Evolutionary conservation across 805 yeast genomes (phyloP), one percentile per base, ranked within the genome.

Genomic region (Priceomyces fermenticarens): DNA sequence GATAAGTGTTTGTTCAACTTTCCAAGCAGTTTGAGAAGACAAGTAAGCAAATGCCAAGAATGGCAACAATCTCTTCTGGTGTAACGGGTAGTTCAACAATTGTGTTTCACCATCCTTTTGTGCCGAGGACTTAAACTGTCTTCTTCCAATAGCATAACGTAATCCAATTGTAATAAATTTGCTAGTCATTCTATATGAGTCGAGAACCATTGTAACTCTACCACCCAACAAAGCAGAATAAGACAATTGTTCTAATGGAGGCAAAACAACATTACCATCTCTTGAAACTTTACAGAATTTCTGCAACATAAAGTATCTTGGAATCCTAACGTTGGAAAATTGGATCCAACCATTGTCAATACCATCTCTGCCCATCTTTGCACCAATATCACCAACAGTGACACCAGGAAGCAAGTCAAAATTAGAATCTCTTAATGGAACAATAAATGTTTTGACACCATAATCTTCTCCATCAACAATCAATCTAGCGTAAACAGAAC

Each of bases 291-390:
- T 63, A 54, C 71, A 64, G 52, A 57, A 70, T 47, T 63, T 69
- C 53, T 70, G 75, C 54, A 70, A 64, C 75, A 70, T 70, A 53
- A 65, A 67, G 52, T 56, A 66, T 48, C 75, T 60, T 34, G 75
- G 75, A 45, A 70, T 62, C 47, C 71, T 55, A 30, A 70, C 75
- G 40, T 55, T 52, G 23, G 73, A 62, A 45, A 65, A 70, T 54
- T 70, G 75, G 54, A 70, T 70, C 75, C 75, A 70, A 45, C 75
- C 75, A 39, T 70, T 70, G 53, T 70, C 75, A 44, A 70, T 65
- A 49, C 75, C 75, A 47, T 68, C 70, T 56, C 75, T 68, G 47
- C 75, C 75, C 75, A 70, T 70, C 51, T 70, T 70, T 39, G 71
- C 61, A 48, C 75, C 75, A 52, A 70, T 70, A 49, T 70, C 75